Conservation (phyloP, 2,329 filamentous ascomycete genomes). For the Paecilomyces sp. region DNA sequence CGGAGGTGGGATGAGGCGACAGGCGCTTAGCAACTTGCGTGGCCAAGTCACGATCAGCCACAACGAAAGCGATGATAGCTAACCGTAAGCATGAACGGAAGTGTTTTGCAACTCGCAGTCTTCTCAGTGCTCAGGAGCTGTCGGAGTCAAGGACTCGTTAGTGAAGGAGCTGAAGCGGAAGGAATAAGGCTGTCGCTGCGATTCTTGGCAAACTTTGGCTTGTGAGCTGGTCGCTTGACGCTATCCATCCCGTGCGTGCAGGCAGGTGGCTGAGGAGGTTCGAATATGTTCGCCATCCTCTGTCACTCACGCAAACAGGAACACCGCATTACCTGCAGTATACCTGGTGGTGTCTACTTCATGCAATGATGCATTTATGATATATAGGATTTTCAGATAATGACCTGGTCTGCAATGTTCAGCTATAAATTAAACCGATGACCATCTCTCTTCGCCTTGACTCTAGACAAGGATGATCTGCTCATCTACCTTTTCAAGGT, state of each 20-base stretch:
- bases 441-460: background rate
- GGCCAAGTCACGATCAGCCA: background rate
- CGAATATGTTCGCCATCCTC: background rate
- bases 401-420: background rate
- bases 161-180: background rate
- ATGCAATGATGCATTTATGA: background rate
- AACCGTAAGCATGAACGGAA: background rate
- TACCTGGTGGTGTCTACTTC: background rate
- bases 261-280: background rate
- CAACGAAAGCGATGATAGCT: background rate
- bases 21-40: background rate
- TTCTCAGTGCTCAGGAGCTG: background rate
- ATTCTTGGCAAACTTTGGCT: background rate
- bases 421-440: background rate
- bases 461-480: too few species aligned
- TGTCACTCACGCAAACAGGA: background rate
- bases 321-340: background rate
- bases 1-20: slow-evolving; percentile 2
- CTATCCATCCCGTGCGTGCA: background rate
- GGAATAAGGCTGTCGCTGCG: background rate
- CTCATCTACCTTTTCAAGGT: too few species aligned
- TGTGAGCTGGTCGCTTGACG: slow-evolving; percentile 2
- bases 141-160: background rate
- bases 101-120: background rate
- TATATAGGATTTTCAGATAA: background rate